These are phyloP conservation scores for Onygenales sp. DNA, from an alignment of 2,329 filamentous ascomycete genomes.

Conservation along the genomic window DNA sequence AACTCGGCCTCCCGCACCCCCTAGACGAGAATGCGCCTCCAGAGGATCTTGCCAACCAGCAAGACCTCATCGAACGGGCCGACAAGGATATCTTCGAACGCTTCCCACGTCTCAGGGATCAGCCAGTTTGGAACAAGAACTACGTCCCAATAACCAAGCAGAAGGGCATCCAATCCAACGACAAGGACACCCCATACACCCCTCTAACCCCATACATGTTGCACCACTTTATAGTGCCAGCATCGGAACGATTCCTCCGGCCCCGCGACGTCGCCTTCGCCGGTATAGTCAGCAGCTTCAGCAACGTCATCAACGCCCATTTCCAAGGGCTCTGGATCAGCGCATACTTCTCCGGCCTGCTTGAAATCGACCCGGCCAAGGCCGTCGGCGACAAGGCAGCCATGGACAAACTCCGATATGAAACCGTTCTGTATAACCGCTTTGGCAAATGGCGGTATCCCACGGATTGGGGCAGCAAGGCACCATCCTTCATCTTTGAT, in stretches of 20 bases:
- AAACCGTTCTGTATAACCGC: constrained; percentile 55
- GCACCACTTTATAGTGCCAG: constrained; percentile 38
- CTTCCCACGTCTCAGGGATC: constrained; percentile 38
- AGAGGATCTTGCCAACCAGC: constrained; percentile 18
- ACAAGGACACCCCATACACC: constrained; percentile 3
- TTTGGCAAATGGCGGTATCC: constrained; percentile 61
- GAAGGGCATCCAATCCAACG: constrained; percentile 11
- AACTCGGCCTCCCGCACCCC: constrained; percentile 38
- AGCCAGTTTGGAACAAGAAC: constrained; percentile 21
- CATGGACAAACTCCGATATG: constrained; percentile 29
- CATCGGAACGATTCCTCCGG: constrained; percentile 23
- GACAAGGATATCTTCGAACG: constrained; percentile 38
- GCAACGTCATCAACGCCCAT: constrained; percentile 28
- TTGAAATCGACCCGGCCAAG: constrained; percentile 13
- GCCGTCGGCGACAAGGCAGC: constrained; percentile 18
- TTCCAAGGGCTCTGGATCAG: constrained; percentile 52
- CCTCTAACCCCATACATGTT: constrained; percentile 33
- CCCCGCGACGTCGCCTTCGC: constrained; percentile 40
- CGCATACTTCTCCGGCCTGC: constrained; percentile 53
- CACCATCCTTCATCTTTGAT: constrained; percentile 63
- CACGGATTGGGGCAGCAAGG: constrained; percentile 41
- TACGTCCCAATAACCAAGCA: constrained; percentile 10
- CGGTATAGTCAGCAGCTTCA: constrained; percentile 34
- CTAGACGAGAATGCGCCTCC: constrained; percentile 23
- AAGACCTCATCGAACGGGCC: constrained; percentile 19